A percentile compares a stretch with the other conserved stretches of the same genome.
phyloP scores from a whole-genome alignment of 352 stramenopile genomes.

The Pseudoperonospora humuli region DNA sequence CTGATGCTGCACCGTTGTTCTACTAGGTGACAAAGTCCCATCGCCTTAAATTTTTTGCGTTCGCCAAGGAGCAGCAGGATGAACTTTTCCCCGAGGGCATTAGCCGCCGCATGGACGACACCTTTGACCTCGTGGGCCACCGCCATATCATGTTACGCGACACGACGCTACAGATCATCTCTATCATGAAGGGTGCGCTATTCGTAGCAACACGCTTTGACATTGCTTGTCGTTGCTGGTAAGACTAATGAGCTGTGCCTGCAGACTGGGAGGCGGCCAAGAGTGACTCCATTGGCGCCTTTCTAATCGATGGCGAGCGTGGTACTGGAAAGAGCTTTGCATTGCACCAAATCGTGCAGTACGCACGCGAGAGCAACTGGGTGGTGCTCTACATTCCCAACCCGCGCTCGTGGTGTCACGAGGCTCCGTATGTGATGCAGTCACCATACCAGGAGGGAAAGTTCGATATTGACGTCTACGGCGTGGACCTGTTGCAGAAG shows the following conservation, averaged over 20 bases:
- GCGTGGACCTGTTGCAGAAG: constrained; percentile 69
- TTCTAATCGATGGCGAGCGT: constrained; percentile 76
- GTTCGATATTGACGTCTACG: constrained; percentile 82
- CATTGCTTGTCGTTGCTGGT: background rate
- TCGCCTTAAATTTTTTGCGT: constrained; percentile 71
- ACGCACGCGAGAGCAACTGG: constrained; percentile 78
- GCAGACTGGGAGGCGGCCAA: constrained; percentile 60
- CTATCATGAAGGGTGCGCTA: constrained; percentile 48
- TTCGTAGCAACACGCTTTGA: background rate
- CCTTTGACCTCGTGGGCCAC: constrained; percentile 78
- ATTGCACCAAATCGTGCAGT: constrained; percentile 85
- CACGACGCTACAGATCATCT: constrained; percentile 66
- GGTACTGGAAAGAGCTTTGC: constrained; percentile 78
- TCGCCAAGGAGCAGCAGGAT: constrained; percentile 69
- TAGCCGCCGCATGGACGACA: constrained; percentile 59
- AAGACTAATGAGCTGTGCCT: background rate
- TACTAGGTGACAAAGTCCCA: constrained; percentile 49
- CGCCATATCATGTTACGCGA: constrained; percentile 83
- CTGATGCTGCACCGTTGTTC: background rate
- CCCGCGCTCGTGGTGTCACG: constrained; percentile 66
- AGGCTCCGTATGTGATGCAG: constrained; percentile 81
- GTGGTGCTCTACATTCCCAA: constrained; percentile 78
- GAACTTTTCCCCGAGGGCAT: constrained; percentile 70
- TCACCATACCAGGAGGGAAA: constrained; percentile 71
- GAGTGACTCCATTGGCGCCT: constrained; percentile 35